phyloP scores from a whole-genome alignment of 2,329 filamentous ascomycete species.

The Apiospora aurea region DNA sequence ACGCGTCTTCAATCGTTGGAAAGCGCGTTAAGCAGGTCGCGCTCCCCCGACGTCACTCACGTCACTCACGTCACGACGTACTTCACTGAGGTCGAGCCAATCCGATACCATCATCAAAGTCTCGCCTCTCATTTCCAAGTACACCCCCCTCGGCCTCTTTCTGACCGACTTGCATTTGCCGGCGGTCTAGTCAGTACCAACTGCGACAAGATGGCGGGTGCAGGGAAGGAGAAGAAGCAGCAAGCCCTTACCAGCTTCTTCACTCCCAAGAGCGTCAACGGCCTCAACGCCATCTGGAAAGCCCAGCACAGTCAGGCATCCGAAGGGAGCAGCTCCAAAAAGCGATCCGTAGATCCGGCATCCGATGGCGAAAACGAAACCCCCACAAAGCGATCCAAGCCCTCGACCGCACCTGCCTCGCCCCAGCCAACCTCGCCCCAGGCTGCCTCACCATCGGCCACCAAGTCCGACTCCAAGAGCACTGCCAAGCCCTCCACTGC shows the following conservation, averaged over 20 bases:
- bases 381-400: slow-evolving; percentile 37
- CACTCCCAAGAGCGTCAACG: slow-evolving; percentile 64
- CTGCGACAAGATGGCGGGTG: slow-evolving; percentile 44
- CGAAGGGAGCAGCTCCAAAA: slow-evolving; percentile 44
- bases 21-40: slow-evolving; percentile 7
- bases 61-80: neutral
- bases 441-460: slow-evolving; percentile 27
- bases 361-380: slow-evolving; percentile 53
- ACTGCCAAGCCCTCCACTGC: slow-evolving; percentile 39
- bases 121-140: neutral
- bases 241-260: slow-evolving; percentile 89
- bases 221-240: slow-evolving; percentile 69
- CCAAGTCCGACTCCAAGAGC: neutral
- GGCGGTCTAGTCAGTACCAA: neutral
- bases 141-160: neutral
- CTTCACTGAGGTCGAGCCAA: neutral
- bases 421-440: slow-evolving; percentile 25
- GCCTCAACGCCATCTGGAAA: slow-evolving; percentile 46
- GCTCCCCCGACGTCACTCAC: neutral
- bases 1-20: slow-evolving; percentile 9
- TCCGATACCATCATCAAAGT: neutral
- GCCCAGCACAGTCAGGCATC: slow-evolving; percentile 39
- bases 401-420: neutral
- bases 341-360: slow-evolving; percentile 60
- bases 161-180: neutral